Conservation (phyloP, 2,329 filamentous ascomycete genomes). For the Botrytis sinoallii region DNA sequence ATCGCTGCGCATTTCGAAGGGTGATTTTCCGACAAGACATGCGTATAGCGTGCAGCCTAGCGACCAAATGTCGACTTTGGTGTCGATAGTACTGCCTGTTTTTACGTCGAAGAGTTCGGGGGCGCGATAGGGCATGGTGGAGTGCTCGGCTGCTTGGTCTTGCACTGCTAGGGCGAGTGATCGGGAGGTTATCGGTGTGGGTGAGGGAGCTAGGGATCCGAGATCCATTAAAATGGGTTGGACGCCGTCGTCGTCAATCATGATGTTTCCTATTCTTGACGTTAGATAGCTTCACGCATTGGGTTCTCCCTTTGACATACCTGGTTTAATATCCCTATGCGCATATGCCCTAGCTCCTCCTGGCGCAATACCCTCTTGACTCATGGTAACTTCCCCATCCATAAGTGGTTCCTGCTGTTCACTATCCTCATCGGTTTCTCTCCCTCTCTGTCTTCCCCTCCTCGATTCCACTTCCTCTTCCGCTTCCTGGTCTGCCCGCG, state of each 20-base stretch:
- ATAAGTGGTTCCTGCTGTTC: conserved; percentile 81
- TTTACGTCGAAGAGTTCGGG: conserved; percentile 98
- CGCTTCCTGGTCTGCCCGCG: conserved; percentile 43
- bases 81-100: conserved; percentile 86
- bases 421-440: conserved; percentile 56
- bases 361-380: conserved; percentile 64
- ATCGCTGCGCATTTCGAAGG: conserved; percentile 92
- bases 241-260: conserved; percentile 90
- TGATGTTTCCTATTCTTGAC: conserved; percentile 71
- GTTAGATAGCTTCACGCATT: conserved; percentile 19
- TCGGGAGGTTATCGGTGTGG: conserved; percentile 83
- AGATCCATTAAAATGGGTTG: conserved; percentile 96
- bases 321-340: conserved; percentile 96
- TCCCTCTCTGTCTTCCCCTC: conserved; percentile 44
- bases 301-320: conserved; percentile 46
- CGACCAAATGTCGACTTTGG: conserved; percentile 97
- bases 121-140: conserved; percentile 96
- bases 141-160: conserved; percentile 92
- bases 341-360: conserved; percentile 78
- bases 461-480: conserved; percentile 39
- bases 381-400: conserved; percentile 68
- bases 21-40: conserved; percentile 92
- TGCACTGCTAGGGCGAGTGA: conserved; percentile 89
- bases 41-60: conserved; percentile 97
- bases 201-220: conserved; percentile 83